phyloP scores from a whole-genome alignment of 257 asterid genomes.

The Penstemon barbatus region DNA sequence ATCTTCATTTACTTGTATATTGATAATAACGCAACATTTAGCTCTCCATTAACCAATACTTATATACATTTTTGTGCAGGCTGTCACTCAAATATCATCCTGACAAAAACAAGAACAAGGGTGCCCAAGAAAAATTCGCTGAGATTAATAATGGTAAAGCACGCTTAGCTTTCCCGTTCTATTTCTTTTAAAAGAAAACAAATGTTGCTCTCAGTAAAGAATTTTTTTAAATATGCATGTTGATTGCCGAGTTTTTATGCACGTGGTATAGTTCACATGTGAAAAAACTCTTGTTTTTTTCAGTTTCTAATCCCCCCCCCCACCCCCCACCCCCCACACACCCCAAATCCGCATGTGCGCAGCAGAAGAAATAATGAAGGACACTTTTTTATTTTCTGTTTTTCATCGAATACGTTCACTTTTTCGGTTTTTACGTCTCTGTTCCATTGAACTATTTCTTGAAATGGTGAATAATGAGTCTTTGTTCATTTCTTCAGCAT shows the following conservation, averaged over 20 bases:
- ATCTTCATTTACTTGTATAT: conserved; percentile 4
- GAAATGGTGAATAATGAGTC: background rate
- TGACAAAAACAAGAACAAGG: conserved; percentile 89
- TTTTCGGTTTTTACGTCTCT: background rate
- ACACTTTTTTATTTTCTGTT: background rate
- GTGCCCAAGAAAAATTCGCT: conserved; percentile 88
- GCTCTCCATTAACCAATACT: conserved; percentile 7
- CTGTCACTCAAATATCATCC: conserved; percentile 94
- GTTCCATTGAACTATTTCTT: background rate
- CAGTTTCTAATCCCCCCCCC: no score
- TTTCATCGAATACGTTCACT: background rate
- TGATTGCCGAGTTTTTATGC: no score
- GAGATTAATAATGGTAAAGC: conserved; percentile 87
- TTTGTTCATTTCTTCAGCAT: conserved; percentile 53
- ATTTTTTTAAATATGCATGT: no score
- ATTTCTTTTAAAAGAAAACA: background rate
- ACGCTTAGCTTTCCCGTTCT: conserved; percentile 7
- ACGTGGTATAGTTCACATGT: no score
- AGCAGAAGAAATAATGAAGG: no score
- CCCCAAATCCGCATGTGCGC: no score
- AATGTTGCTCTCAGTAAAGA: background rate
- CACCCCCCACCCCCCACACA: no score
- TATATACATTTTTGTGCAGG: conserved; percentile 41
- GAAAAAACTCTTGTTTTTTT: no score
- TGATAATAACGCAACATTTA: background rate